Evolutionary conservation across 108 stramenopile genomes (phyloP), one percentile per base, ranked within the genome.

Genomic region (Poteriospumella lacustris): DNA sequence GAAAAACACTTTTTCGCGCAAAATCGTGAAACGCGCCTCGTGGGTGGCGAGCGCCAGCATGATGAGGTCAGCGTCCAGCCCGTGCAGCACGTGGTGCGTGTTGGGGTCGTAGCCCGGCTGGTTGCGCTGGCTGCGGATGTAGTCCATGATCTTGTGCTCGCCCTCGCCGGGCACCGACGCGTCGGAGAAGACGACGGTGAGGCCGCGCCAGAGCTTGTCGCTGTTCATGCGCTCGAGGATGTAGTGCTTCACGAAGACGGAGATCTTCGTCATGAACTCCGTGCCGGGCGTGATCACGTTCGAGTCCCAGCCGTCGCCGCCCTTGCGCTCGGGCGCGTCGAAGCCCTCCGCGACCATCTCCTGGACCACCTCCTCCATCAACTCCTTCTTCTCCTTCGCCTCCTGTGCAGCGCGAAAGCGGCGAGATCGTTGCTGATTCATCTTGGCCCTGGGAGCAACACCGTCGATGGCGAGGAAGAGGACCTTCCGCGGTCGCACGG

Each of bases 141-240:
- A 96, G 77, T 96, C 90, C 98, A 99, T 99, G 79, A 99, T 96
- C 84, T 99, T 99, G 87, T 99, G 98, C 84, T 88, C 87, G 28
- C 87, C 87, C 80, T 76, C 86, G 85, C 39, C 94, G 87, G 87
- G 84, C 80, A 81, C 81, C 60, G 43, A 79, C 9, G 81, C 83
- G 40, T 81, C 81, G 15, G 75, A 78, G n/a, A 77, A 47, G 41
- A 79, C 3, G 26, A 82, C 83, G 78, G 80, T 84, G 67, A 85
- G 76, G 44, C 76, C 69, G 43, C 78, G 77, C 85, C 85, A 85
- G n/a, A 77, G 62, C 76, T 81, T 96, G 91, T 29, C 80, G 79
- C 38, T 80, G 78, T 28, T 96, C 79, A 79, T 93, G 90, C 83
- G 85, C 77, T 85, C 69, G 47, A 91, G 85, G 38, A 89, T 79